phyloP scores from a whole-genome alignment of 805 yeast species.

The Schwanniomyces vanrijiae region DNA sequence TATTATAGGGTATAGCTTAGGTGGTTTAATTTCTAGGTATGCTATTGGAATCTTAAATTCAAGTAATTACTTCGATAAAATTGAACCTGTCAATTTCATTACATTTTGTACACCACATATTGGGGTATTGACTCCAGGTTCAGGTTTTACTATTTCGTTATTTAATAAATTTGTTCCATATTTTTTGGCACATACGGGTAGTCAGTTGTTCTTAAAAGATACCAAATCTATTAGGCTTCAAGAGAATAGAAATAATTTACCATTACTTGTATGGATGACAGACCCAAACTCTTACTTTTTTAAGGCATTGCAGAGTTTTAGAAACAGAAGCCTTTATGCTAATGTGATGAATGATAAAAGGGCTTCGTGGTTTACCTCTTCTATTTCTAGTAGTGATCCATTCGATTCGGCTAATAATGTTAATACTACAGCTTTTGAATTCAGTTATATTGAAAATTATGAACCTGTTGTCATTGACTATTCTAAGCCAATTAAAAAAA shows the following conservation, averaged over 20 bases:
- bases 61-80: slow-evolving; percentile 49
- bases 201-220: slow-evolving; percentile 66
- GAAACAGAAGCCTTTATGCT: slow-evolving; percentile 60
- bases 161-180: slow-evolving; percentile 67
- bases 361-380: slow-evolving; percentile 82
- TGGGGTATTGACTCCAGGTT: slow-evolving; percentile 57
- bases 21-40: slow-evolving; percentile 42
- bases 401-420: slow-evolving; percentile 50
- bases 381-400: slow-evolving; percentile 63
- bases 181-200: slow-evolving; percentile 69
- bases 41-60: slow-evolving; percentile 50
- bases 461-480: slow-evolving; percentile 59
- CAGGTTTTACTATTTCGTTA: slow-evolving; percentile 45
- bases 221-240: slow-evolving; percentile 2
- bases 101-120: slow-evolving; percentile 60
- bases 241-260: slow-evolving; percentile 26
- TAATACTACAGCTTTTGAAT: slow-evolving; percentile 34
- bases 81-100: slow-evolving; percentile 60
- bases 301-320: slow-evolving; percentile 54
- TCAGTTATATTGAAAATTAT: slow-evolving; percentile 51
- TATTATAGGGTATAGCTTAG: slow-evolving; percentile 42
- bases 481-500: slow-evolving; percentile 34
- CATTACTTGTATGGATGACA: slow-evolving; percentile 68
- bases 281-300: slow-evolving; percentile 58
- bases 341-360: slow-evolving; percentile 79